These are phyloP conservation scores for Penicillium verrucosum DNA, from an alignment of 2,329 filamentous ascomycete species.

Conservation along the genomic window DNA sequence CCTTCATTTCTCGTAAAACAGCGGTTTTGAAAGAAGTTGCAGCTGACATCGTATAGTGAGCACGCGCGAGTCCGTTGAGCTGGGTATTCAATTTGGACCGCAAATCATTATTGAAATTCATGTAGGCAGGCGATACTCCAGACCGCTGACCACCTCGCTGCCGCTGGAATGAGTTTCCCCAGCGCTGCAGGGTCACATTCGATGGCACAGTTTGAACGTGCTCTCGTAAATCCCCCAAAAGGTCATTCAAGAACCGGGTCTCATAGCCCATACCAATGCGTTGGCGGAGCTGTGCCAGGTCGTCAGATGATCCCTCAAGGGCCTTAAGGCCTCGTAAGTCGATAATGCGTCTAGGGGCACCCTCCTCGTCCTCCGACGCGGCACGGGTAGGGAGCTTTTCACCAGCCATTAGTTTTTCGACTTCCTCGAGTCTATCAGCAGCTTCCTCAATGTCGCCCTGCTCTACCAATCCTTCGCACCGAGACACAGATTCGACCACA, in stretches of 20 bases:
- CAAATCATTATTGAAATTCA: slow-evolving; percentile 67
- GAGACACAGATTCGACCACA: slow-evolving; percentile 70
- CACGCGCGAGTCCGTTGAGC: slow-evolving; percentile 75
- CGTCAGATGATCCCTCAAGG: slow-evolving; percentile 73
- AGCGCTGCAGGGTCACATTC: slow-evolving; percentile 74
- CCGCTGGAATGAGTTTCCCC: slow-evolving; percentile 74
- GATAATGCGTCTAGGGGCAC: slow-evolving; percentile 45
- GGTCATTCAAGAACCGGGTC: slow-evolving; percentile 68
- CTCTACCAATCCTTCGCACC: slow-evolving; percentile 78
- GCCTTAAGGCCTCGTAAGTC: slow-evolving; percentile 76
- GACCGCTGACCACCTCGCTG: slow-evolving; percentile 65
- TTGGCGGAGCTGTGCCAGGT: slow-evolving; percentile 70
- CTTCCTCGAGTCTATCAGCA: slow-evolving; percentile 68
- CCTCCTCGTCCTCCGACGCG: slow-evolving; percentile 25
- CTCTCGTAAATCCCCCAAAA: slow-evolving; percentile 75
- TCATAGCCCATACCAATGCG: slow-evolving; percentile 88
- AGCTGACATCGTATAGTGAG: slow-evolving; percentile 74
- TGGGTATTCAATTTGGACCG: slow-evolving; percentile 67
- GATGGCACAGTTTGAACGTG: slow-evolving; percentile 72
- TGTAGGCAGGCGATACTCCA: slow-evolving; percentile 72
- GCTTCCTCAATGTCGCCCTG: slow-evolving; percentile 79
- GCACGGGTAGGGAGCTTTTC: slow-evolving; percentile 48
- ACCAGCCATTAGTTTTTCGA: slow-evolving; percentile 79
- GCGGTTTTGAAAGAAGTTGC: slow-evolving; percentile 81
- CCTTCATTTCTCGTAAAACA: slow-evolving; percentile 80